phyloP scores from a whole-genome alignment of 2,329 filamentous ascomycete genomes.

The Tolypocladium sp. region DNA sequence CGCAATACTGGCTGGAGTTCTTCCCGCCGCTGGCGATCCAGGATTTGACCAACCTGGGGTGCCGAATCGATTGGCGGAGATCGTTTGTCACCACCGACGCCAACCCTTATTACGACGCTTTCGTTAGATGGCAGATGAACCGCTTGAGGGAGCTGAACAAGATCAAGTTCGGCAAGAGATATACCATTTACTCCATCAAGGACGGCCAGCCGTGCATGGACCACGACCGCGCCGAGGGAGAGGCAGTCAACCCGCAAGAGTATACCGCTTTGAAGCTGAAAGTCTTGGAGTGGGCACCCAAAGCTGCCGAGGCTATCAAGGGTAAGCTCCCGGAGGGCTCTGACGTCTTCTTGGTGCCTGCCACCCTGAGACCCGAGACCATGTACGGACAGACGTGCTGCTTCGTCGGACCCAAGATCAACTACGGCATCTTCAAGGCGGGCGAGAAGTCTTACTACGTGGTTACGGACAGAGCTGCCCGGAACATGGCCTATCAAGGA shows the following conservation, averaged over 20 bases:
- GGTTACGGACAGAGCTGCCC: slow-evolving; percentile 73
- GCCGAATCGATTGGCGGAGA: slow-evolving; percentile 85
- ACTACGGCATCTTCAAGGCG: slow-evolving; percentile 80
- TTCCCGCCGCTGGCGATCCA: slow-evolving; percentile 58
- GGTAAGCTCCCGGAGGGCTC: slow-evolving; percentile 71
- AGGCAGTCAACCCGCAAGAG: slow-evolving; percentile 65
- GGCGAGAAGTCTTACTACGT: slow-evolving; percentile 74
- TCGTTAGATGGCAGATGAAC: slow-evolving; percentile 96
- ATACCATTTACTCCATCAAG: slow-evolving; percentile 69
- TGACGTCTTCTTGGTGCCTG: slow-evolving; percentile 82
- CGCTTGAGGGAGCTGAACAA: slow-evolving; percentile 81
- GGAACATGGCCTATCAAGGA: slow-evolving; percentile 95
- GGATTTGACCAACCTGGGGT: slow-evolving; percentile 77
- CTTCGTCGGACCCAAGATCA: slow-evolving; percentile 85
- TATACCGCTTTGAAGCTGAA: slow-evolving; percentile 90
- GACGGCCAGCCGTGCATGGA: slow-evolving; percentile 38
- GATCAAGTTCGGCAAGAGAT: slow-evolving; percentile 87
- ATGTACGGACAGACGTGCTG: slow-evolving; percentile 98
- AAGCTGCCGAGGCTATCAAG: slow-evolving; percentile 61
- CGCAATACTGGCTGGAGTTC: slow-evolving; percentile 84
- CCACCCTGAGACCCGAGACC: slow-evolving; percentile 88
- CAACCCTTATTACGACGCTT: slow-evolving; percentile 94
- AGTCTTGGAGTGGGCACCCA: slow-evolving; percentile 79
- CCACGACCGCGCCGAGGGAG: slow-evolving; percentile 36
- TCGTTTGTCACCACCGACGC: slow-evolving; percentile 92